These are phyloP conservation scores for Anaeromyces robustus DNA, from an alignment of 192 early-diverging fungal species.

Conservation along the genomic window DNA sequence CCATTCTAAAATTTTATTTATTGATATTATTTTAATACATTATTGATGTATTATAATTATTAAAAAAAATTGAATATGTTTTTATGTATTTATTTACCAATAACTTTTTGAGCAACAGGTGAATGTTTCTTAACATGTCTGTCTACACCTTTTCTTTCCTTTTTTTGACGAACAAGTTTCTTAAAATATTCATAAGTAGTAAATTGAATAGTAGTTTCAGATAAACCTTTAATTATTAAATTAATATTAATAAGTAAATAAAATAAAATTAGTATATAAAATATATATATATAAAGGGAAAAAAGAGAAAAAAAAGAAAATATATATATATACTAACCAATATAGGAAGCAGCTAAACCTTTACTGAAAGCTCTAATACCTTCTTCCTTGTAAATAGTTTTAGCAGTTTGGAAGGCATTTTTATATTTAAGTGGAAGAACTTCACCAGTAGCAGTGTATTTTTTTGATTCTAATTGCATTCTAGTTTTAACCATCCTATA, in stretches of 20 bases:
- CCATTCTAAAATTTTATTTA: conserved; percentile 32
- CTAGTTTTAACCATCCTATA: conserved; percentile 77
- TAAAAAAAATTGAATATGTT: too few relatives aligned
- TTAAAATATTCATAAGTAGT: conserved; percentile 91
- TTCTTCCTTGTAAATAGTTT: conserved; percentile 54
- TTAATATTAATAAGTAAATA: too few relatives aligned
- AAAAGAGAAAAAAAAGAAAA: too few relatives aligned
- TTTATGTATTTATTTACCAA: background rate
- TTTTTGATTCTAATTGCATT: conserved; percentile 65
- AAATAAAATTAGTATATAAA: too few relatives aligned
- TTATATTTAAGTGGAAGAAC: conserved; percentile 27
- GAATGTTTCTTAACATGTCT: background rate
- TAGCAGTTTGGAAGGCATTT: conserved; percentile 63
- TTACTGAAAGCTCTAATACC: conserved; percentile 73
- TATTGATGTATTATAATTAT: too few relatives aligned
- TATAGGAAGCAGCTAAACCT: conserved; percentile 76
- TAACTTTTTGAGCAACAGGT: background rate
- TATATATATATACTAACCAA: conserved; percentile 35
- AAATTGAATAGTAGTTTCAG: conserved; percentile 89
- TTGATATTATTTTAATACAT: too few relatives aligned
- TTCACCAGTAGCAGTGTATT: conserved; percentile 8
- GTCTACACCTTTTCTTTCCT: background rate
- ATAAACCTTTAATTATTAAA: too few relatives aligned
- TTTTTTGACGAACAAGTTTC: conserved; percentile 12
- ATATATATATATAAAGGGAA: too few relatives aligned